Percentiles rank a stretch among this genome's conserved stretches.
These are phyloP conservation scores for Aspergillus candidus DNA, from an alignment of 2,329 filamentous ascomycete genomes.

Conservation along the genomic window DNA sequence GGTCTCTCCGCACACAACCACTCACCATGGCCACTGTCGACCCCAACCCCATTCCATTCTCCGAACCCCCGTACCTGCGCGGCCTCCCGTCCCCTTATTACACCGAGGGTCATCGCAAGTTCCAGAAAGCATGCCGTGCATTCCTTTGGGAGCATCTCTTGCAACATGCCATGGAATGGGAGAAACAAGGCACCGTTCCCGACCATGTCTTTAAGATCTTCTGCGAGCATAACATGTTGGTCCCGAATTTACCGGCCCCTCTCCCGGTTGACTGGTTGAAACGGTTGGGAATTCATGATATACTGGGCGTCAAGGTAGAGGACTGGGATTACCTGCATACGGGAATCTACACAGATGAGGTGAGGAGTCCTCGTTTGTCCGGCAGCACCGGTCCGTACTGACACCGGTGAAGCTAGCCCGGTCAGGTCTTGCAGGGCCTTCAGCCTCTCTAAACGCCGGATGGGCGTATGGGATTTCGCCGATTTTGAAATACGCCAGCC, in stretches of 20 bases:
- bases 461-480: constrained; percentile 68
- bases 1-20: background rate
- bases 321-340: constrained; percentile 69
- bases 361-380: constrained; percentile 18
- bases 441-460: constrained; percentile 61
- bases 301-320: constrained; percentile 63
- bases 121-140: constrained; percentile 61
- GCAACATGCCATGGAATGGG: constrained; percentile 62
- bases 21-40: constrained; percentile 1
- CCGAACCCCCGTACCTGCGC: constrained; percentile 64
- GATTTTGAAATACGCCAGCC: constrained; percentile 61
- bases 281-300: constrained; percentile 58
- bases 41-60: constrained; percentile 53
- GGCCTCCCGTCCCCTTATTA: constrained; percentile 69
- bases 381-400: background rate
- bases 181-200: constrained; percentile 58
- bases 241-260: constrained; percentile 64
- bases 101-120: constrained; percentile 57
- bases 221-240: constrained; percentile 59
- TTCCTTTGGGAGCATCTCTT: constrained; percentile 61
- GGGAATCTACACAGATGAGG: constrained; percentile 64
- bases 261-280: constrained; percentile 64
- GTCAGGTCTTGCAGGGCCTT: constrained; percentile 58
- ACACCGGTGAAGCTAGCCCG: constrained; percentile 50
- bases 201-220: constrained; percentile 60